Conservation (phyloP, 225 moss, liverwort and hornwort genomes). For the Polytrichum formosum region DNA sequence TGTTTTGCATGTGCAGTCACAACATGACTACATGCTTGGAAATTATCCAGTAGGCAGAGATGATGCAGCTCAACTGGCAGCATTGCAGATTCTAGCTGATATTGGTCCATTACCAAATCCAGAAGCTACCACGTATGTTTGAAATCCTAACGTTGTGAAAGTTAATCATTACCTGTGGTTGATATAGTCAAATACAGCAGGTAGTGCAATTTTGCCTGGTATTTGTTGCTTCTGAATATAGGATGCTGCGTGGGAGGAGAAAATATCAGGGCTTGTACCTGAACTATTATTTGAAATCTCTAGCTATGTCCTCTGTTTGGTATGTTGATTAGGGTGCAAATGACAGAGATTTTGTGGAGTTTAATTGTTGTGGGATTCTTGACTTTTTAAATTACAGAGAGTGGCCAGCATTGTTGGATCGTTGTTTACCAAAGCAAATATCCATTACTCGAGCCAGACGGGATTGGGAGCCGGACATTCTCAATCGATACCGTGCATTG, state of each 20-base stretch:
- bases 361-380: neutral
- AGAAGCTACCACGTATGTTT: conserved; percentile 75
- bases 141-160: neutral
- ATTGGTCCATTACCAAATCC: conserved; percentile 74
- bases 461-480: conserved; percentile 88
- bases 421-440: conserved; percentile 84
- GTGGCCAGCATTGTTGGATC: conserved; percentile 80
- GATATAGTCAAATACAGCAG: too few species aligned
- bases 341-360: neutral
- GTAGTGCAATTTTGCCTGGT: too few species aligned
- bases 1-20: conserved; percentile 55
- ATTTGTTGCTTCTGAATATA: too few species aligned
- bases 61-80: conserved; percentile 88
- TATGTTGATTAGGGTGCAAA: neutral
- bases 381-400: conserved; percentile 46
- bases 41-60: conserved; percentile 94
- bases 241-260: neutral
- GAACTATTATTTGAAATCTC: neutral
- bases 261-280: neutral
- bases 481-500: conserved; percentile 70
- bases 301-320: neutral
- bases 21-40: conserved; percentile 92
- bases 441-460: conserved; percentile 77
- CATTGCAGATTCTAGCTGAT: conserved; percentile 84
- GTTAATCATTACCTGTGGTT: too few species aligned